A percentile compares a stretch with the other conserved stretches of the same genome.
phyloP scores from a whole-genome alignment of 306 rosid species.

The Cucumis hystrix region DNA sequence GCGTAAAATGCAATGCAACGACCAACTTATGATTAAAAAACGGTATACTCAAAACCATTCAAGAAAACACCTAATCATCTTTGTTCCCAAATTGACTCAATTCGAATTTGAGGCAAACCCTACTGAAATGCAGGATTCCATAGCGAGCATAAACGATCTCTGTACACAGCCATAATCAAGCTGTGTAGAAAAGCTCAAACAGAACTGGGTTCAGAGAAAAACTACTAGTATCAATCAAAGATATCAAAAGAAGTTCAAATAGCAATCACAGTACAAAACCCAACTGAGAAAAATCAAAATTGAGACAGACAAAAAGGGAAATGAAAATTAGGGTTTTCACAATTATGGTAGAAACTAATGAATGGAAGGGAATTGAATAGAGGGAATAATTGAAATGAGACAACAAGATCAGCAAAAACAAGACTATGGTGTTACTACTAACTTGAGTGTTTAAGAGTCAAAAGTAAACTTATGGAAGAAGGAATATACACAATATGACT shows the following conservation, averaged over 20 bases:
- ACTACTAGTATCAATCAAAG: background rate
- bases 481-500: background rate
- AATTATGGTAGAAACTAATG: slow-evolving; percentile 2
- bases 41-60: slow-evolving; percentile 16
- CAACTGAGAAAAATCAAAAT: background rate
- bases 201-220: slow-evolving; percentile 5
- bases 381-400: background rate
- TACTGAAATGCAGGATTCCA: slow-evolving; percentile 17
- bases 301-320: background rate
- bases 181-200: background rate
- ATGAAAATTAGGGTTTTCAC: background rate
- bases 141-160: background rate
- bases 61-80: background rate
- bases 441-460: background rate
- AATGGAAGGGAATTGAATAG: background rate
- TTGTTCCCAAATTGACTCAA: background rate
- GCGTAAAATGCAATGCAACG: slow-evolving; percentile 8
- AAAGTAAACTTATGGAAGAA: background rate
- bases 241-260: background rate
- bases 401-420: background rate
- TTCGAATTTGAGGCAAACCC: slow-evolving; percentile 20
- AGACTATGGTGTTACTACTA: background rate
- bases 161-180: slow-evolving; percentile 2
- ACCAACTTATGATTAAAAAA: background rate
- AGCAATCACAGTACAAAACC: background rate